These are phyloP conservation scores for Alternaria novae-zelandiae DNA, from an alignment of 2,329 filamentous ascomycete species.

Conservation along the genomic window DNA sequence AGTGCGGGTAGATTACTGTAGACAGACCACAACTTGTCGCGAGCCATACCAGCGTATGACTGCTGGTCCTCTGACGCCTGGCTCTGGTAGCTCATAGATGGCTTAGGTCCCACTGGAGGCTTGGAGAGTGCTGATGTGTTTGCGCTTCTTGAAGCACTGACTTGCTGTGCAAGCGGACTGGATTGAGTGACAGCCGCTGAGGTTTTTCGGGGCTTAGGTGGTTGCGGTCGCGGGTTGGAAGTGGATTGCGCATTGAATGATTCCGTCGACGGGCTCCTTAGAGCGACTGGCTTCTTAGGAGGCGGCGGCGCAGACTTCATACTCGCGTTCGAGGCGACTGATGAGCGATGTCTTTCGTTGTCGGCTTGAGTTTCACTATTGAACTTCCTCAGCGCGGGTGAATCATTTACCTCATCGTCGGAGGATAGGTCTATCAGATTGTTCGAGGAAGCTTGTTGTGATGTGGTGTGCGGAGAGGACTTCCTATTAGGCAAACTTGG, in stretches of 20 bases:
- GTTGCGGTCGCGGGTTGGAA: conserved; percentile 41
- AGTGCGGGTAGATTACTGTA: conserved; percentile 50
- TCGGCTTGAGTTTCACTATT: conserved; percentile 36
- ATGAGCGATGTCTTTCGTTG: conserved; percentile 17
- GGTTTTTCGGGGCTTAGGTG: conserved; percentile 41
- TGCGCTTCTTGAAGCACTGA: conserved; percentile 19
- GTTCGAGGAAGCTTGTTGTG: conserved; percentile 36
- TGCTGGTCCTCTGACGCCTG: conserved; percentile 30
- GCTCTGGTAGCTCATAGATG: conserved; percentile 25
- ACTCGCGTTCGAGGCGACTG: conserved; percentile 25
- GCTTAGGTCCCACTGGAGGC: conserved; percentile 36
- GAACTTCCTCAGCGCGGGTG: conserved; percentile 27
- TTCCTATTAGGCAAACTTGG: conserved; percentile 47
- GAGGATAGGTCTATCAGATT: conserved; percentile 58
- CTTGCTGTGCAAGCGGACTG: conserved; percentile 38
- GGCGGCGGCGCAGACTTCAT: conserved; percentile 41
- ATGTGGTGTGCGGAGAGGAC: conserved; percentile 18
- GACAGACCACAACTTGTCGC: conserved; percentile 48
- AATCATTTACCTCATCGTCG: conserved; percentile 45
- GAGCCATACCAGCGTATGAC: conserved; percentile 47
- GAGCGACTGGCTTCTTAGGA: conserved; percentile 42
- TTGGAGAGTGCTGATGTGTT: conserved; percentile 44
- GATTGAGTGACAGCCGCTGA: conserved; percentile 33
- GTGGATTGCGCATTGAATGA: conserved; percentile 12
- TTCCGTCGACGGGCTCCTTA: conserved; percentile 49